These are phyloP conservation scores for Durusdinium trenchii DNA, from an alignment of 73 alveolate species.

Conservation along the genomic window DNA sequence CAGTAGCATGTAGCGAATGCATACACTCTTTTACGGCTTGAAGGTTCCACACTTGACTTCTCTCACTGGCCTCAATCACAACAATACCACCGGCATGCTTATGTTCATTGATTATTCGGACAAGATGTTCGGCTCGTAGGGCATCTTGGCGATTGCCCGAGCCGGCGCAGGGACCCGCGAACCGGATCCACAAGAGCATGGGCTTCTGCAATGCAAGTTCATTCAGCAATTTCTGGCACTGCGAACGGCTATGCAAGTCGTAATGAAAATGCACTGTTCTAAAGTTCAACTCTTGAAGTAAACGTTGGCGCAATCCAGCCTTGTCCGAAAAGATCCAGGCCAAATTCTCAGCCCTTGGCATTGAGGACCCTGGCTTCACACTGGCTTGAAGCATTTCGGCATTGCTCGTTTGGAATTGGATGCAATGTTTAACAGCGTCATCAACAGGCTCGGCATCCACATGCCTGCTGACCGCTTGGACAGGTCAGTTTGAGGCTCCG, in stretches of 20 bases:
- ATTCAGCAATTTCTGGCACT: not conserved
- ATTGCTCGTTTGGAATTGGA: not conserved
- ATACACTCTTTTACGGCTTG: not conserved
- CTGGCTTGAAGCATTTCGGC: not conserved
- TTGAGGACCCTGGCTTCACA: not conserved
- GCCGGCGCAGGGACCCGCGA: conserved; percentile 70
- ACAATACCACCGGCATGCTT: not conserved
- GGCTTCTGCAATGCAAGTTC: not conserved
- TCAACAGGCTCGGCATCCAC: not conserved
- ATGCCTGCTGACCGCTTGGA: not conserved
- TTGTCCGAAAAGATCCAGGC: conserved; percentile 23
- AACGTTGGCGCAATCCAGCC: not conserved
- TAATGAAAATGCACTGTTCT: not conserved
- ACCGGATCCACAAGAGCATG: not conserved
- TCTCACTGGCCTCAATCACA: not conserved
- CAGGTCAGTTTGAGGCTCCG: not conserved
- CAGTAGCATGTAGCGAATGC: not conserved
- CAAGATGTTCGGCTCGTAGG: conserved; percentile 2
- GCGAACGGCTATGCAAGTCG: not conserved
- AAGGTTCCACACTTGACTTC: conserved; percentile 53
- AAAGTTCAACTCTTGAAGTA: not conserved
- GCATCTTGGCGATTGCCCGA: conserved; percentile 50
- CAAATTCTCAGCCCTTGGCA: not conserved
- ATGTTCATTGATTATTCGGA: not conserved
- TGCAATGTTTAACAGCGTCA: not conserved